Conservation (phyloP, 306 rosid species). For the Trifolium fragiferum region DNA sequence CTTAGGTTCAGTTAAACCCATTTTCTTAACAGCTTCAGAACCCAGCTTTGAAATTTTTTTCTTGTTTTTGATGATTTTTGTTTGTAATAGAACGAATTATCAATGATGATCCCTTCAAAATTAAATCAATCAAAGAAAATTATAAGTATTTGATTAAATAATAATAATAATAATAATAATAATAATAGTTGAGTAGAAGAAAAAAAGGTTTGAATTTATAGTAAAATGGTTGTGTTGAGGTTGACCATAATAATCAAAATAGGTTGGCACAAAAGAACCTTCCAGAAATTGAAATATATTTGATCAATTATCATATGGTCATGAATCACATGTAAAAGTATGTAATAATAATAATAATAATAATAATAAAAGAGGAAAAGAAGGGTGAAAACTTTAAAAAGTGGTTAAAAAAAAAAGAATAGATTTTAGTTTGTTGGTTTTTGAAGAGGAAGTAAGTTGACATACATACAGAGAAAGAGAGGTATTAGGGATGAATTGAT, state of each 20-base stretch:
- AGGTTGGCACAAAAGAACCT: not conserved
- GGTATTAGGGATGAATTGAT: no score
- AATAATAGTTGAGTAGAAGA: not conserved
- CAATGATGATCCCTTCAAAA: not conserved
- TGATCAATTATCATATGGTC: no score
- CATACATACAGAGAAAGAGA: no score
- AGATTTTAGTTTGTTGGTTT: no score
- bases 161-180: no score
- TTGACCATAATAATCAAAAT: slow-evolving; percentile 38
- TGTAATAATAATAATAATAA: no score
- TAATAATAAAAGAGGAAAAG: no score
- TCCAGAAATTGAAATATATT: no score
- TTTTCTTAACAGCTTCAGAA: slow-evolving; percentile 31
- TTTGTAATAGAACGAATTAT: not conserved
- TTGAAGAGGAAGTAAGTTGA: no score
- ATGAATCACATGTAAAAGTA: no score
- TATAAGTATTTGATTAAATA: not conserved
- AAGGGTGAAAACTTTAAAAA: no score
- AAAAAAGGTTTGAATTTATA: slow-evolving; percentile 29
- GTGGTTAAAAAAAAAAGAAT: not conserved
- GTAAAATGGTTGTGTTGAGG: slow-evolving; percentile 24
- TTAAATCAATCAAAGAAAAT: not conserved
- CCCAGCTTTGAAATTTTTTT: not conserved
- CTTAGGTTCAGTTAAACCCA: slow-evolving; percentile 53
- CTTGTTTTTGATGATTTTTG: not conserved